phyloP scores from a whole-genome alignment of 2,329 filamentous ascomycete genomes.

The Hypoxylon sp. region DNA sequence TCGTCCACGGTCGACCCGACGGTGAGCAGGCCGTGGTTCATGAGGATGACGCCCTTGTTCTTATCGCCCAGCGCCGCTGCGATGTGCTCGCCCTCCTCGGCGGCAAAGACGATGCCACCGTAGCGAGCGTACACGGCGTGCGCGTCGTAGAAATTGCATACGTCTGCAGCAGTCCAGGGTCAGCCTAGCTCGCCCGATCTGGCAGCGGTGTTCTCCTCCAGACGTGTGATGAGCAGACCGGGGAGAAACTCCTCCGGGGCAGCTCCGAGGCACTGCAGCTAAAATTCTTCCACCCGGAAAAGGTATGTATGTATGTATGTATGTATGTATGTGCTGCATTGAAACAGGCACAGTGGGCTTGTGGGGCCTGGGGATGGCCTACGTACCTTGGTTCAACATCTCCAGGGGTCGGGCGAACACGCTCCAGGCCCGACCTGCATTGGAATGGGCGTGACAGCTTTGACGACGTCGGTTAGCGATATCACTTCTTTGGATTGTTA shows the following conservation, averaged over 20 bases:
- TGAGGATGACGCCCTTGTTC: conserved; percentile 74
- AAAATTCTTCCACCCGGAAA: conserved; percentile 20
- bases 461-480: conserved; percentile 30
- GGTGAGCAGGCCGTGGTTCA: conserved; percentile 80
- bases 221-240: neutral
- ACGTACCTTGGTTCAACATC: conserved; percentile 73
- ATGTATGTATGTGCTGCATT: neutral
- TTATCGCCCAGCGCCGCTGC: conserved; percentile 71
- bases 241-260: conserved; percentile 36
- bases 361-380: conserved; percentile 20
- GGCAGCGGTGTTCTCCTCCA: conserved; percentile 3
- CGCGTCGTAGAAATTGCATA: conserved; percentile 74
- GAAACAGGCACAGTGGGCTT: conserved; percentile 14
- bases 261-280: conserved; percentile 18
- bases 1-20: conserved; percentile 81
- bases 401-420: conserved; percentile 75
- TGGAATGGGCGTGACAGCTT: conserved; percentile 76
- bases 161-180: conserved; percentile 57
- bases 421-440: conserved; percentile 76
- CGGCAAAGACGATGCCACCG: conserved; percentile 67
- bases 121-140: conserved; percentile 75
- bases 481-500: conserved; percentile 12
- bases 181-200: conserved; percentile 3
- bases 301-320: too few relatives aligned
- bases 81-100: conserved; percentile 75